Evolutionary conservation across 306 rosid species (phyloP).

Genomic region (Erythrophleum fordii): DNA sequence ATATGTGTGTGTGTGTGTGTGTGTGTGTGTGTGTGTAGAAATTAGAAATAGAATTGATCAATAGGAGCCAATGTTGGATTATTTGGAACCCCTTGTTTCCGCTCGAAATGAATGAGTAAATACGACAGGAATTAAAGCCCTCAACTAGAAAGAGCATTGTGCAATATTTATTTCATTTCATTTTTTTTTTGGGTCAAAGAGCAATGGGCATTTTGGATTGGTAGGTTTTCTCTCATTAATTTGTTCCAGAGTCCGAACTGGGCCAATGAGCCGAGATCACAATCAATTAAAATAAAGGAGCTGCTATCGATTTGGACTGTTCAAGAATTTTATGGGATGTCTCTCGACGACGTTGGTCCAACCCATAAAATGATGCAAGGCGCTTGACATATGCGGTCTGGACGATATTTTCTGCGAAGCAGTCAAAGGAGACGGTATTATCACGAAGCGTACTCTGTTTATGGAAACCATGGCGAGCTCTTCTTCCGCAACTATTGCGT

Average conservation of each 20-base stretch:
- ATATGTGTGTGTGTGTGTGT: too few species aligned
- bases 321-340: not conserved
- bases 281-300: not conserved
- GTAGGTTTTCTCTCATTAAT: not conserved
- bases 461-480: constrained; percentile 70
- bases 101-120: not conserved
- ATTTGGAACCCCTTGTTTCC: not conserved
- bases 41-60: too few species aligned
- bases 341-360: not conserved
- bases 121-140: not conserved
- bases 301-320: not conserved
- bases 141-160: too few species aligned
- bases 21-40: too few species aligned
- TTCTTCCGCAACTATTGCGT: constrained; percentile 51
- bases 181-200: too few species aligned
- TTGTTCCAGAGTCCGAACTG: not conserved
- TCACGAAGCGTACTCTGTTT: not conserved
- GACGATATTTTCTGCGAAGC: not conserved
- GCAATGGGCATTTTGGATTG: too few species aligned
- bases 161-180: too few species aligned
- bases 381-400: not conserved
- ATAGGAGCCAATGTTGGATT: too few species aligned
- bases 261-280: not conserved
- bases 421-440: not conserved
- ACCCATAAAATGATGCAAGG: not conserved